Evolutionary conservation across 1,139 yeast genomes (phyloP).

Genomic region (Debaryomycetaceae sp.): DNA sequence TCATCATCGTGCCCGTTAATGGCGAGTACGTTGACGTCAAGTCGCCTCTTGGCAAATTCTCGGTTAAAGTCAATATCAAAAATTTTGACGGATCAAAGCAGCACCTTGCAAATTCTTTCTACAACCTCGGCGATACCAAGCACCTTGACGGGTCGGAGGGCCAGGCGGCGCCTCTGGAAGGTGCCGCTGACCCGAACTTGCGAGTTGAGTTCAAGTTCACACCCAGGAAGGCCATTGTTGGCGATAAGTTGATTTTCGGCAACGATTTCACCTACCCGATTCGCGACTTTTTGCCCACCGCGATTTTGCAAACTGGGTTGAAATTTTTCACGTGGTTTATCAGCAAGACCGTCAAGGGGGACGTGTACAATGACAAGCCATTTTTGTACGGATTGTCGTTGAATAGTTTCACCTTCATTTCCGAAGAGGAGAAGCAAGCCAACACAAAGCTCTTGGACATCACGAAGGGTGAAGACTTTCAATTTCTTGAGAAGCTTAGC

Average conservation of each 20-base stretch:
- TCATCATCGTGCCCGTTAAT: constrained; percentile 42
- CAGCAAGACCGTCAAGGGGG: constrained; percentile 63
- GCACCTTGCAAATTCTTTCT: constrained; percentile 33
- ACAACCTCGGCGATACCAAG: constrained; percentile 27
- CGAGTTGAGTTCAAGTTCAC: constrained; percentile 33
- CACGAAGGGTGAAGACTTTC: constrained; percentile 4
- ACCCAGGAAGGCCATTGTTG: constrained; percentile 41
- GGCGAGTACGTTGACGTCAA: constrained; percentile 30
- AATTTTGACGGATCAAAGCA: constrained; percentile 43
- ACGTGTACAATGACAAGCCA: constrained; percentile 56
- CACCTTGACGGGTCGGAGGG: constrained; percentile 21
- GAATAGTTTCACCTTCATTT: constrained; percentile 48
- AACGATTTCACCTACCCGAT: constrained; percentile 65
- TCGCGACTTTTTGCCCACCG: constrained; percentile 53
- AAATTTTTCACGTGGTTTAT: constrained; percentile 56
- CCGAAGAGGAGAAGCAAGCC: constrained; percentile 7
- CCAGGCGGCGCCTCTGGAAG: constrained; percentile 15
- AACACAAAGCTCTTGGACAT: constrained; percentile 2
- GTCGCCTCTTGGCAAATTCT: constrained; percentile 37
- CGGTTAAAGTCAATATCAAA: constrained; percentile 35
- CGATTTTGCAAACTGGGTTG: constrained; percentile 41
- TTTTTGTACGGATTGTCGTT: constrained; percentile 60
- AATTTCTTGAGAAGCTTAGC: constrained; percentile 5
- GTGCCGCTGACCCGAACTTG: constrained; percentile 23
- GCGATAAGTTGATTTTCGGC: constrained; percentile 57